These are phyloP conservation scores for Kalmanozyma brasiliensis DNA, from an alignment of 1,284 basidiomycete species.

Conservation along the genomic window DNA sequence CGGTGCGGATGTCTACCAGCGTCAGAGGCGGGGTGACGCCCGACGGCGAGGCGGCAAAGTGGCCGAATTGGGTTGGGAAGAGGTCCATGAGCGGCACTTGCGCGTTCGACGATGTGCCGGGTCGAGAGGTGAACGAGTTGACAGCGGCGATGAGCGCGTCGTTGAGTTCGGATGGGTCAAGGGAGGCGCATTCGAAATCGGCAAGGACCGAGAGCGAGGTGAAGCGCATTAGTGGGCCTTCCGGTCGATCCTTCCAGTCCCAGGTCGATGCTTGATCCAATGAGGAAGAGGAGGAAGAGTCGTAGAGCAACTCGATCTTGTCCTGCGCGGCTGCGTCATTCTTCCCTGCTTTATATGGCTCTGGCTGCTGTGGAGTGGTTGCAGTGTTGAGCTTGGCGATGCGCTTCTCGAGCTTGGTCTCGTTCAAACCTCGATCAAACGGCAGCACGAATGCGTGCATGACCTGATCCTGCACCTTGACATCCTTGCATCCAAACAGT, in stretches of 20 bases:
- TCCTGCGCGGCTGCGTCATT: background rate
- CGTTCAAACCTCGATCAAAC: constrained; percentile 40
- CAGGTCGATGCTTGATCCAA: constrained; percentile 25
- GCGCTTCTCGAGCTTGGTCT: constrained; percentile 51
- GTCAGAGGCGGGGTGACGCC: constrained; percentile 18
- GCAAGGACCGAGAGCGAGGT: constrained; percentile 30
- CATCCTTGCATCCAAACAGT: constrained; percentile 36
- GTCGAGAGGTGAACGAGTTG: constrained; percentile 27
- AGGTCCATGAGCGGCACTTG: constrained; percentile 30
- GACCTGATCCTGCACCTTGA: constrained; percentile 28
- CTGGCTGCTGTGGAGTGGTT: too few species aligned
- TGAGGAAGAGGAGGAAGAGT: constrained; percentile 21
- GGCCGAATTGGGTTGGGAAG: constrained; percentile 45
- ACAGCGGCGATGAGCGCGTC: constrained; percentile 37
- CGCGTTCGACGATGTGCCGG: background rate
- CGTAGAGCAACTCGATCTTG: constrained; percentile 28
- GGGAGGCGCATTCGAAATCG: constrained; percentile 47
- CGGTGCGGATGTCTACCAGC: constrained; percentile 40
- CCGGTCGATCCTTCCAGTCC: constrained; percentile 60
- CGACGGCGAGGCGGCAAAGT: constrained; percentile 1
- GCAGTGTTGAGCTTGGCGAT: constrained; percentile 3
- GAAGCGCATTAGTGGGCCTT: constrained; percentile 56
- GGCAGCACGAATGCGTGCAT: constrained; percentile 55
- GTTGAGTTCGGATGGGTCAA: constrained; percentile 51
- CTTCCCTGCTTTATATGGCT: too few species aligned